Base-by-base conservation (phyloP, 345 rosid genomes). In the Populus simonii region DNA sequence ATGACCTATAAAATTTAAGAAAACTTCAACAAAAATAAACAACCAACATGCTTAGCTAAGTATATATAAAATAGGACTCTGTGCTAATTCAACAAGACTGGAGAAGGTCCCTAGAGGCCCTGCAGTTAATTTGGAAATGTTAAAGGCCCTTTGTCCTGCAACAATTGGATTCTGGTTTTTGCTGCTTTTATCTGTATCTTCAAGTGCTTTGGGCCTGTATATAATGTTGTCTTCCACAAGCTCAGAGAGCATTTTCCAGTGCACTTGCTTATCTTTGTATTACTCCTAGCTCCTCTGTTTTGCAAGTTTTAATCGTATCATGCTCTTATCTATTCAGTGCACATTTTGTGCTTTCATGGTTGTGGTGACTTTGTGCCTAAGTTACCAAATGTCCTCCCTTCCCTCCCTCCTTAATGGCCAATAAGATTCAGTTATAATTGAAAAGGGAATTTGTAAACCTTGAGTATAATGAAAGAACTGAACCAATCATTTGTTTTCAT, bases 401-500 rank as follows among this genome's bases (percentile, higher is more conserved):
- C 17, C 6, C 43, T 31, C 33, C 12, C 65, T 59, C 65, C 27
- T 57, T 57, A 27, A 59, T 59, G 29, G 65, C 25, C 29, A 38
- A 8, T 61, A 38, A 15, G 13, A 61, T 15, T 66, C 29, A 31
- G 20, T 25, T 43, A 45, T n/a, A 39, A 17, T 43, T 11, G 29
- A 51, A 25, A 57, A 35, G 25, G 7, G 49, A 68, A 15, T 20
- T 10, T 10, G 39, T 38, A 36, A 55, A 55, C 59, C 22, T 23
- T 4, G 1, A 61, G n/a, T 36, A 9, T 33, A 69, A 66, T 16
- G 31, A 33, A 49, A 22, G 18, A 33, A 25, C 41, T 70, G 61
- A 77, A 70, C 8, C 66, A 68, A 68, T 15, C 47, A 15, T 23
- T 16, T 12, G 65, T 53, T 84, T 6, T 81, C 45, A 3, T 81